Base-by-base conservation (phyloP, 2,329 filamentous ascomycete species). In the Aspergillus cejpii region DNA sequence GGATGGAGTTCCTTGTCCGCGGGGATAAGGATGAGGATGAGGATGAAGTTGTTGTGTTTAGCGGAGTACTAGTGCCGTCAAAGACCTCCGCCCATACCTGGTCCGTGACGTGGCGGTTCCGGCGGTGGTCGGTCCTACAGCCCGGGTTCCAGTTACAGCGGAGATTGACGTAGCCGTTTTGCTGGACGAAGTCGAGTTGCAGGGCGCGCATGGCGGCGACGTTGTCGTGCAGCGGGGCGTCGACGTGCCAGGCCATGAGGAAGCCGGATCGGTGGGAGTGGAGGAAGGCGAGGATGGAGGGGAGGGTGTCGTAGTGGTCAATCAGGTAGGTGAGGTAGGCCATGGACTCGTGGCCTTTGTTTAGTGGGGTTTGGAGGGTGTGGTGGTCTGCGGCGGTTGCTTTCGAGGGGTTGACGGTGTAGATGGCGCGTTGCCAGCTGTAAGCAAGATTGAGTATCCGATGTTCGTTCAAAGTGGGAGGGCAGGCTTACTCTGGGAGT, bases 141-240 rank as follows among this genome's bases (percentile, higher is more conserved):
- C 79, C 79, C 2, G 78, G 74, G 33, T 73, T 67, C 75, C 73
- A 77, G 51, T 74, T 74, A 58, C 80, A 83, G 41, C 79, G 75
- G 40, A 83, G 69, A 55, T 82, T 82, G 51, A 76, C 73, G 57
- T 81, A 83, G 37, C 79, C 79, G 40, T 72, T 66, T 41, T 69
- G 60, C 38, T 72, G 69, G n/a, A 82, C 68, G 45, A 76, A 72
- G 15, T 72, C 61, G 17, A 76, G 58, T 20, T 70, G 71, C 12
- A 81, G 68, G 29, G 64, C 64, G 39, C 68, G 71, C 45, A 81
- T 71, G 2, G 73, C 67, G 2, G 68, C 64, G 14, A 79, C 69
- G n/a, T 73, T 74, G 56, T 79, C 75, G 65, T 78, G 74, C 41
- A 76, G 65, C 5, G 73, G 73, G 41, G 74, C 72, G 51, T 80